Base-by-base conservation (phyloP, 495 filamentous ascomycete genomes). In the Parachaetomium inaequale region DNA sequence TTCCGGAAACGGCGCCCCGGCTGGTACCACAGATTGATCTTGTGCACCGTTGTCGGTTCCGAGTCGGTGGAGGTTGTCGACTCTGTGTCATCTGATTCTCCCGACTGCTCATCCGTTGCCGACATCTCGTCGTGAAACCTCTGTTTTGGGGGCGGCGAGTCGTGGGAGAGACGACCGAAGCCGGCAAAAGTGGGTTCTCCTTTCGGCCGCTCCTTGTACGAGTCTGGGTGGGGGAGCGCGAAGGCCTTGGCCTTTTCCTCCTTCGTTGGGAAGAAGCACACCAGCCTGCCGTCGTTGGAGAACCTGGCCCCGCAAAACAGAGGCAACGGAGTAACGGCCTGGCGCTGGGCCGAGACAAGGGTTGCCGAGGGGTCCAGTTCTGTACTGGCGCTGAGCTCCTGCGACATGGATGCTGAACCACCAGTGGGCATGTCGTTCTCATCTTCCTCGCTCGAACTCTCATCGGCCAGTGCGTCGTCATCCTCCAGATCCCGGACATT, bases 191-290 rank as follows among this genome's bases (percentile, higher is more conserved):
- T 84, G 57, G 84, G 87, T 52, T 87, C 85, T 51, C 81, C 83
- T 68, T 83, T 83, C 0, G 82, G 82, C 43, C 85, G 79, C 25
- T 86, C 86, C 66, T 79, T 84, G 61, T 84, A 82, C 46, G 81
- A 81, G 43, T 88, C 84, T 4, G 81, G 79, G 23, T 87, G 71
- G 8, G 87, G 78, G 38, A 87, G 67, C 2, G 72, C 81, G 28
- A 92, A 80, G 14, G 83, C 83, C 38, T 78, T 81, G 25, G 87
- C 81, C 63, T 85, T 88, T 58, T 91, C 88, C 68, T 88, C 86
- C 70, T 90, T 92, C 8, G 88, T 87, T 3, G 89, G 89, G 67
- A 96, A 95, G 66, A 93, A 95, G 76, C 92, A 95, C 23, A 93
- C 84, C 8, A 97, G 79, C 49, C 84, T 84, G 25, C 93, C 93